Evolutionary conservation across 225 moss, liverwort and hornwort species (phyloP), one percentile per base, ranked within the genome.

Genomic region (Marchantia paleacea): DNA sequence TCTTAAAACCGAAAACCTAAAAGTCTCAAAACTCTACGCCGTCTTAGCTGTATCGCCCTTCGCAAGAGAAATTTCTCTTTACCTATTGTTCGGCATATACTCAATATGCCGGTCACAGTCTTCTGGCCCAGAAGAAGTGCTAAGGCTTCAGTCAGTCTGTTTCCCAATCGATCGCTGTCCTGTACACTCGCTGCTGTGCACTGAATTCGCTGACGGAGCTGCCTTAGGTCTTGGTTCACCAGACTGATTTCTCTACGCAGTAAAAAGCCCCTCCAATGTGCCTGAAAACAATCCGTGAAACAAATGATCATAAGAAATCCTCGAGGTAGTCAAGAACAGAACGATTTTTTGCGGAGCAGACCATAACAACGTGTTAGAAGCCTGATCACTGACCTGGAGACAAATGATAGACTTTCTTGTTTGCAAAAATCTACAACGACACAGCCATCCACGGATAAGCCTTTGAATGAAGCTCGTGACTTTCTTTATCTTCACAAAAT

Each of bases 71-170:
- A 18, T 52, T 51, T 11, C 14, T 8, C 16, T 55, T 12, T 89
- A 94, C 94, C 94, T 67, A 94, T 92, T 14, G 91, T 92, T 50
- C 91, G 90, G 81, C 92, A 94, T 31, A 89, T 94, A 55, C 86
- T 85, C 18, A 94, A 82, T 69, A 92, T 90, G 29, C 92, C 91
- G 64, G 90, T 94, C 48, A 94, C 94, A 54, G 94, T 92, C 84
- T 92, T 91, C 47, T 90, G 87, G 72, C 84, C 84, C 15, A 91
- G 78, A 60, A 94, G 92, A 70, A 84, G 82, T 63, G 92, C 87
- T 24, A 94, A 83, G 24, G 92, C 94, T 77, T 92, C 88, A 53
- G 86, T 91, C 29, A 94, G 91, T 28, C 94, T 89, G 80, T 92
- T 89, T 81, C 91, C 88, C 57, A 94, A 83, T 29, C 94, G 90